Conservation (phyloP, 164 flowering plant species). For the Macadamia tetraphylla region DNA sequence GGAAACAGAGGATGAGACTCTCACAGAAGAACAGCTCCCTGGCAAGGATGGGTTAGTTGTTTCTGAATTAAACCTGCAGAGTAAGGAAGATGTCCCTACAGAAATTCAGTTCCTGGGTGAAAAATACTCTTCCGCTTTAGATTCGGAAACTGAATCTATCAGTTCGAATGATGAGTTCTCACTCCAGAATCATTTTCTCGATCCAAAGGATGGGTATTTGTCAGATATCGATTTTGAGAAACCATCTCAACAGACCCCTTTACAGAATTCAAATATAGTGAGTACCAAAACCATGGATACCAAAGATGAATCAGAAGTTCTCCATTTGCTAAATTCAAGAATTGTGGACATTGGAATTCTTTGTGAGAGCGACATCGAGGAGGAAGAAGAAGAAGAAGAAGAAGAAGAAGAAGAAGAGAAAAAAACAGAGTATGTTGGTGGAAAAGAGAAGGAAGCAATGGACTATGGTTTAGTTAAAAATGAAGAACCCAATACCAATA, state of each 20-base stretch:
- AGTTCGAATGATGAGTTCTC: conserved; percentile 29
- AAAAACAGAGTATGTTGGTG: too few relatives aligned
- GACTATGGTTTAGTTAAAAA: conserved; percentile 1
- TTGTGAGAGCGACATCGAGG: conserved; percentile 22
- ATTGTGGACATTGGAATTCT: conserved; percentile 16
- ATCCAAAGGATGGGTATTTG: conserved; percentile 36
- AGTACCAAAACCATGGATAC: conserved; percentile 10
- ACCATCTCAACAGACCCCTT: conserved; percentile 13
- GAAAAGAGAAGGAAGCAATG: neutral
- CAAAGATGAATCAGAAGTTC: conserved; percentile 8
- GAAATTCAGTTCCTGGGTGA: conserved; percentile 21
- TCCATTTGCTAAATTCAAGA: conserved; percentile 10
- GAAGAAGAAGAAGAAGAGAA: neutral
- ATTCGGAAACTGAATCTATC: conserved; percentile 38
- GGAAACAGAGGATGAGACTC: conserved; percentile 3
- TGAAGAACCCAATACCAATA: conserved; percentile 15
- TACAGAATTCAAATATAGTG: conserved; percentile 9
- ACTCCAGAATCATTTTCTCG: conserved; percentile 18
- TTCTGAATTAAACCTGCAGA: neutral
- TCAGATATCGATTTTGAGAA: conserved; percentile 51
- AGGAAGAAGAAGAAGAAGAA: conserved; percentile 2
- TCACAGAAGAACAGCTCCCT: conserved; percentile 3
- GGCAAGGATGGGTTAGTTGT: neutral
- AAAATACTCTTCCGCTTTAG: conserved; percentile 23
- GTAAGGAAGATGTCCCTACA: conserved; percentile 5